A percentile compares a stretch with the other conserved stretches of the same genome.
Conservation (phyloP, 345 rosid species). For the Gossypium sturtianum region DNA sequence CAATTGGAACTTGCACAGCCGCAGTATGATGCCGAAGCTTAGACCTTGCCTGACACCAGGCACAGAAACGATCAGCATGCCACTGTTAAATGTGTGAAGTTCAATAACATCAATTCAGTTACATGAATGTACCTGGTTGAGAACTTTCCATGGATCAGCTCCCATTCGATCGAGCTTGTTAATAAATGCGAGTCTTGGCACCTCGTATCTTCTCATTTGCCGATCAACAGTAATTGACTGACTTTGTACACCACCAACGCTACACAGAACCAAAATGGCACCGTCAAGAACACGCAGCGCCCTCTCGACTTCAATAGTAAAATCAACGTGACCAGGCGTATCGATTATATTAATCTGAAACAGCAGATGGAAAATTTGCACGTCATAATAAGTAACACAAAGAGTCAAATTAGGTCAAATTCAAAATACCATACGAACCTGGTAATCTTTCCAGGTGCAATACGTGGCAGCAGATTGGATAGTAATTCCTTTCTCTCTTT, state of each 20-base stretch:
- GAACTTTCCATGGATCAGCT: slow-evolving; percentile 99
- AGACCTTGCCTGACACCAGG: slow-evolving; percentile 62
- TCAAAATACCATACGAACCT: slow-evolving; percentile 34
- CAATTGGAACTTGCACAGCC: slow-evolving; percentile 95
- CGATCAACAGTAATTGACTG: slow-evolving; percentile 98
- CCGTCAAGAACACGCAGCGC: slow-evolving; percentile 96
- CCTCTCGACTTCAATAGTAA: slow-evolving; percentile 98
- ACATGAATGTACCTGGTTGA: slow-evolving; percentile 62
- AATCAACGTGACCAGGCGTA: slow-evolving; percentile 98
- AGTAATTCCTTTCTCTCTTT: slow-evolving; percentile 96
- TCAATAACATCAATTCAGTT: not conserved
- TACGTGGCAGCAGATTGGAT: slow-evolving; percentile 98
- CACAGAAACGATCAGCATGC: slow-evolving; percentile 1
- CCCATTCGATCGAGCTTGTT: slow-evolving; percentile 99
- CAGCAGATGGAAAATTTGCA: not conserved
- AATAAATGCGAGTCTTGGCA: slow-evolving; percentile 87
- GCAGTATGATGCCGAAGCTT: slow-evolving; percentile 96
- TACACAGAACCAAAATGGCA: slow-evolving; percentile 87
- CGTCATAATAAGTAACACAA: not conserved
- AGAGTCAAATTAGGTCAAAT: not conserved
- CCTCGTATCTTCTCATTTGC: slow-evolving; percentile 98
- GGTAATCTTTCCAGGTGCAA: slow-evolving; percentile 89
- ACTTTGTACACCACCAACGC: slow-evolving; percentile 99
- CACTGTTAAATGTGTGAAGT: not conserved
- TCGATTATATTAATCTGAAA: slow-evolving; percentile 87